Percentiles rank a stretch among this genome's conserved stretches.
phyloP scores from a whole-genome alignment of 371 early-diverging fungal genomes.

The Lichtheimia hyalospora region DNA sequence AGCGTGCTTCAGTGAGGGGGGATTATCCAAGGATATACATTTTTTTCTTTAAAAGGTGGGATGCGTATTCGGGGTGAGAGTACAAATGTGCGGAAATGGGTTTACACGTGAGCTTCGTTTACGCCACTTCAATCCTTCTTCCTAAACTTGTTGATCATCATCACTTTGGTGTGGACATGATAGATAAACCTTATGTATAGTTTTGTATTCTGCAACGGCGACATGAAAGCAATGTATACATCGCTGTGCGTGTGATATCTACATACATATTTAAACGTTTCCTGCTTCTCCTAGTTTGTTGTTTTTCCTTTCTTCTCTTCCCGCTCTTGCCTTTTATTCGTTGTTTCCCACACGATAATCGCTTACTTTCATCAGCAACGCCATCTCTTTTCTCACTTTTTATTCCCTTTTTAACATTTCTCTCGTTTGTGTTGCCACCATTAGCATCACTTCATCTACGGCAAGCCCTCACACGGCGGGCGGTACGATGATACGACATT shows the following conservation, averaged over 20 bases:
- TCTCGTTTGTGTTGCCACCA: background rate
- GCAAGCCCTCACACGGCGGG: constrained; percentile 4
- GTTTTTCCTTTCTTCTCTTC: constrained; percentile 1
- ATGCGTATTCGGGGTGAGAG: too few species aligned
- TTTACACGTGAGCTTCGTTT: constrained; percentile 8
- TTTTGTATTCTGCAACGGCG: background rate
- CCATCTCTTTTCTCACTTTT: background rate
- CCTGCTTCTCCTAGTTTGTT: background rate
- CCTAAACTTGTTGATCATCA: constrained; percentile 4
- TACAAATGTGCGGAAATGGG: background rate
- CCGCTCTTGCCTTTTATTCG: background rate
- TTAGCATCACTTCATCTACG: constrained; percentile 2
- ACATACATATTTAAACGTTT: background rate
- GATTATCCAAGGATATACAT: too few species aligned
- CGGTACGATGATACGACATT: constrained; percentile 3
- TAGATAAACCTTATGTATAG: background rate
- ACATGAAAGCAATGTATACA: background rate
- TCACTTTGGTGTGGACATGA: constrained; percentile 2
- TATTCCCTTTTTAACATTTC: background rate
- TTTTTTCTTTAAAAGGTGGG: too few species aligned
- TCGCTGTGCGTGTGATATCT: background rate
- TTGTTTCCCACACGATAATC: too few species aligned
- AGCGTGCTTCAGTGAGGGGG: too few species aligned
- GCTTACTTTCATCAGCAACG: too few species aligned
- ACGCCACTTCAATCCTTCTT: constrained; percentile 5